Conservation (phyloP, 495 filamentous ascomycete genomes). For the Penicillium salamii region DNA sequence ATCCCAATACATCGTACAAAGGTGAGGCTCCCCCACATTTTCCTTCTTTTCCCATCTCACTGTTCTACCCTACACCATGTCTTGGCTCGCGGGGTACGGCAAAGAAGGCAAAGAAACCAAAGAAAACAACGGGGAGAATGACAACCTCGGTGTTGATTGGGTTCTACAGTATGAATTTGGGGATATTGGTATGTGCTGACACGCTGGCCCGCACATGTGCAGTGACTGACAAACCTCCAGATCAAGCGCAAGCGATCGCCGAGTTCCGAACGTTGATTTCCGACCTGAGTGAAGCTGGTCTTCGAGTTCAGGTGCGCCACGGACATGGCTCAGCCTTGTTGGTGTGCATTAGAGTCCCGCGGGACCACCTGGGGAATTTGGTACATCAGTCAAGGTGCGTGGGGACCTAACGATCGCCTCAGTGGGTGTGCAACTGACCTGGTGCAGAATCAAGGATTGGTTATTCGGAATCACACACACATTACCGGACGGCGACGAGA, state of each 20-base stretch:
- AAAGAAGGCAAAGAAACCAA: too few relatives aligned
- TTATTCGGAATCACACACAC: constrained; percentile 76
- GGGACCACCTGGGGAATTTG: constrained; percentile 42
- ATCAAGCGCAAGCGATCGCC: constrained; percentile 62
- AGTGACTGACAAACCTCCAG: constrained; percentile 40
- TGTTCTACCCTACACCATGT: constrained; percentile 12
- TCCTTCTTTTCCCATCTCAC: neutral
- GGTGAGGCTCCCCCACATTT: neutral
- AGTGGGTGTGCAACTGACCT: neutral
- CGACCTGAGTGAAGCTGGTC: constrained; percentile 68
- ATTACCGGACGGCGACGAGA: constrained; percentile 55
- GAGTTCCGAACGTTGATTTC: constrained; percentile 74
- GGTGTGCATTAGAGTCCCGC: constrained; percentile 69
- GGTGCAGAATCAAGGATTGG: constrained; percentile 83
- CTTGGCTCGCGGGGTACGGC: constrained; percentile 27
- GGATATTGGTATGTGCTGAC: constrained; percentile 27
- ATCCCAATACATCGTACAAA: too few relatives aligned
- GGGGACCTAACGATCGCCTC: neutral
- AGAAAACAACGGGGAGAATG: constrained; percentile 30
- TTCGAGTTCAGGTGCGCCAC: constrained; percentile 80
- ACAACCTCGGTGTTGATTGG: constrained; percentile 45
- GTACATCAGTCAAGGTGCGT: constrained; percentile 62
- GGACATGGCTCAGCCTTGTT: constrained; percentile 73
- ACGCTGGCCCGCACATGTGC: neutral
- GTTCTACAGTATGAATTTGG: constrained; percentile 41